These are phyloP conservation scores for Trypanosoma scelopori DNA, from an alignment of 208 protist genomes.

Conservation along the genomic window DNA sequence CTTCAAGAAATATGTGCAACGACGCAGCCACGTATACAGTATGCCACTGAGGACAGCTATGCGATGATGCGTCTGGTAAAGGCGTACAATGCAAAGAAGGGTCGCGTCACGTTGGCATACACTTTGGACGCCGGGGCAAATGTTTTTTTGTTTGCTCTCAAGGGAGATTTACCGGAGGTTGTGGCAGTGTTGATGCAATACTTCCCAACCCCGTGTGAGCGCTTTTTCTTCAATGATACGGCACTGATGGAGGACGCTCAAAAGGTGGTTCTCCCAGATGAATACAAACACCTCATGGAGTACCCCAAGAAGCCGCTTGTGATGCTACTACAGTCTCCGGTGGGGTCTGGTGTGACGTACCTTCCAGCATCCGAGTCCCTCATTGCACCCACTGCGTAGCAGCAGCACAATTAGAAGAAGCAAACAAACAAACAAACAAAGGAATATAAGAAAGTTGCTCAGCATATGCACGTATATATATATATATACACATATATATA, in stretches of 20 bases:
- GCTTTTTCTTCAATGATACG: constrained; percentile 72
- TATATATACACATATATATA: no score
- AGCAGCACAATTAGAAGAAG: no score
- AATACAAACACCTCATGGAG: constrained; percentile 65
- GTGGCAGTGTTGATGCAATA: constrained; percentile 87
- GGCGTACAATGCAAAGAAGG: constrained; percentile 88
- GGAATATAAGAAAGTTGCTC: no score
- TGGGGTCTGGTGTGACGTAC: constrained; percentile 65
- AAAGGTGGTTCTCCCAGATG: constrained; percentile 24
- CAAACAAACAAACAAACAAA: no score
- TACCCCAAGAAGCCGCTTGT: constrained; percentile 79
- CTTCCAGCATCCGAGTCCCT: constrained; percentile 58
- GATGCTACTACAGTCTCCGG: constrained; percentile 85
- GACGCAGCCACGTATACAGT: constrained; percentile 97
- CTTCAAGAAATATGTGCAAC: constrained; percentile 98
- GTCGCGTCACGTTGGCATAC: constrained; percentile 92
- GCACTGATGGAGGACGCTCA: constrained; percentile 52
- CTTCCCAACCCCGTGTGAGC: constrained; percentile 84
- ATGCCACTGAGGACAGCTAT: constrained; percentile 97
- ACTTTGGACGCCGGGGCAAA: constrained; percentile 99
- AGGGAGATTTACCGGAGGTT: constrained; percentile 80
- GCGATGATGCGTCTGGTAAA: constrained; percentile 94
- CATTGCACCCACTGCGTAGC: not conserved
- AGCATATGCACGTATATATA: no score
- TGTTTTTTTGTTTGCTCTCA: constrained; percentile 96